Percentiles rank a stretch among this genome's conserved stretches.
Conservation (phyloP, 148 eudicot species). For the Amaranthus cruentus region DNA sequence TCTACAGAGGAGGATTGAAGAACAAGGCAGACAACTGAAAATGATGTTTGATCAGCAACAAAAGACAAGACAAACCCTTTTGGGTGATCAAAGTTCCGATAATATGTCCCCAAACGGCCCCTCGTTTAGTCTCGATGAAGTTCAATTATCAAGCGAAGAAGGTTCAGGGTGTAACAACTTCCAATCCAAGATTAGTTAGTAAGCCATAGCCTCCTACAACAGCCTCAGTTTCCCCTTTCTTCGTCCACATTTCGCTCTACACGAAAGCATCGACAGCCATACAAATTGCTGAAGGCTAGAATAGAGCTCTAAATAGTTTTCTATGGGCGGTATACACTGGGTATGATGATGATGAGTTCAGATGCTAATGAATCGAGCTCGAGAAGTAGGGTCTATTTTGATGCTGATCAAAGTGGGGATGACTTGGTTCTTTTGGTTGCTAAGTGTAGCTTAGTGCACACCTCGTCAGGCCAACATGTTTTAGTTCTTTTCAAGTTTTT, state of each 20-base stretch:
- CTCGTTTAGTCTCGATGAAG: conserved; percentile 30
- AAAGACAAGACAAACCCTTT: conserved; percentile 30
- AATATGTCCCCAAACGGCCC: conserved; percentile 24
- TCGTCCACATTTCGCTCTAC: not conserved
- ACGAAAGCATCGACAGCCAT: conserved; percentile 6
- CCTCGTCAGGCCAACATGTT: conserved; percentile 8
- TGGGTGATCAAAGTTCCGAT: conserved; percentile 28
- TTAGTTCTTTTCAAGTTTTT: not conserved
- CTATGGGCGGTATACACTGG: too few species aligned
- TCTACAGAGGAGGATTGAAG: conserved; percentile 79
- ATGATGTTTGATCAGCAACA: conserved; percentile 76
- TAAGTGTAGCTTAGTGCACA: conserved; percentile 10
- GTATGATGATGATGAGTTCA: not conserved
- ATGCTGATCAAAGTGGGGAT: conserved; percentile 13
- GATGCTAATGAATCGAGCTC: not conserved
- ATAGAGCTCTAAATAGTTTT: too few species aligned
- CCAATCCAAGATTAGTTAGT: conserved; percentile 34
- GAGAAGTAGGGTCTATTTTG: not conserved
- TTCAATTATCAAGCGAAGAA: conserved; percentile 31
- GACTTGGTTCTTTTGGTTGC: not conserved
- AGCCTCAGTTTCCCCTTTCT: not conserved
- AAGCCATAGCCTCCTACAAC: conserved; percentile 8
- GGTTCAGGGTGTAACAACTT: conserved; percentile 26
- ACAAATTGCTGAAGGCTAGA: not conserved
- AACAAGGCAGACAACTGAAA: conserved; percentile 75